Conservation (phyloP, 139 green algal species). For the Chlamydomonas sphaeroides region DNA sequence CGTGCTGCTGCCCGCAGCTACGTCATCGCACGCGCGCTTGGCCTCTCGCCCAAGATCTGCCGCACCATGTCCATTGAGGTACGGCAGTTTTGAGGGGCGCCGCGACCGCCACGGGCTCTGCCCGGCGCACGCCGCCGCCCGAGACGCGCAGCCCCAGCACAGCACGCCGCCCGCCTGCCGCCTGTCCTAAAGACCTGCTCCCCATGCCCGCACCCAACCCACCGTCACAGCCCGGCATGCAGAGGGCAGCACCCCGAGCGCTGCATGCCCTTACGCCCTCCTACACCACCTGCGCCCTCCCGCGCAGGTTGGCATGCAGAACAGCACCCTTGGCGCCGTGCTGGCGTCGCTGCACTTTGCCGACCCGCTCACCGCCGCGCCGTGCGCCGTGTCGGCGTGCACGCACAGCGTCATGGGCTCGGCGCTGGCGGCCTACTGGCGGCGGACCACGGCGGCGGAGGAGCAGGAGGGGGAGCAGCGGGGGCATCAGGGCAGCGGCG, state of each 20-base stretch:
- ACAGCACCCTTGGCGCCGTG: constrained; percentile 77
- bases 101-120: too few species aligned
- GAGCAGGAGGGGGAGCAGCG: neutral
- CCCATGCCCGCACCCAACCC: too few species aligned
- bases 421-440: constrained; percentile 71
- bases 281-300: too few species aligned
- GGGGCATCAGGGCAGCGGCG: too few species aligned
- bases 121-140: too few species aligned
- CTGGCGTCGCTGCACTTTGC: constrained; percentile 79
- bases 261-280: too few species aligned
- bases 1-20: constrained; percentile 1
- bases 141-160: too few species aligned
- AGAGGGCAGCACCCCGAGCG: too few species aligned
- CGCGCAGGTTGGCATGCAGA: constrained; percentile 69
- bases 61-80: constrained; percentile 73
- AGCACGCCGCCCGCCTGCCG: too few species aligned
- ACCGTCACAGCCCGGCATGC: too few species aligned
- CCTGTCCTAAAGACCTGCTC: too few species aligned
- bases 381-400: constrained; percentile 80
- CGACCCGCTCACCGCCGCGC: constrained; percentile 77
- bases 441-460: constrained; percentile 13
- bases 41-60: constrained; percentile 58
- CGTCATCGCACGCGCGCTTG: constrained; percentile 46
- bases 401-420: constrained; percentile 79
- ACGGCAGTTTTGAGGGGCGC: too few species aligned